Evolutionary conservation across 352 stramenopile species (phyloP).

Genomic region (Phytophthora fragariaefolia): DNA sequence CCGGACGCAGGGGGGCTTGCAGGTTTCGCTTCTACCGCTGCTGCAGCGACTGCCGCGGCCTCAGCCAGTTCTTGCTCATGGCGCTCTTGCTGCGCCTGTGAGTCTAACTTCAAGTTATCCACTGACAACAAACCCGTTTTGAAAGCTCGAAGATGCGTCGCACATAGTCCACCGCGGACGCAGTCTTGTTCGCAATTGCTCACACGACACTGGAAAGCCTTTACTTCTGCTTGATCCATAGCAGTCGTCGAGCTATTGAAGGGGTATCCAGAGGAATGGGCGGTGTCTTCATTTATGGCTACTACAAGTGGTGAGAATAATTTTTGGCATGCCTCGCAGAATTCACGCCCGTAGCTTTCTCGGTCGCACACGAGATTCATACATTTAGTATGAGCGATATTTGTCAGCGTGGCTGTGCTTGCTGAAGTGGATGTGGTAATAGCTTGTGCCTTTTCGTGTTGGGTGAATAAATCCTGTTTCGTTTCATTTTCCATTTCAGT

Average conservation of each 20-base stretch:
- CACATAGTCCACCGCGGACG: slow-evolving; percentile 50
- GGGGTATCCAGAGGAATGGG: slow-evolving; percentile 19
- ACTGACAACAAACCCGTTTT: slow-evolving; percentile 60
- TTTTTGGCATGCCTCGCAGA: slow-evolving; percentile 65
- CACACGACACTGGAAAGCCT: slow-evolving; percentile 47
- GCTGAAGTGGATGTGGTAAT: slow-evolving; percentile 15
- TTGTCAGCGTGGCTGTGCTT: slow-evolving; percentile 13
- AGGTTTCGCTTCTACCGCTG: slow-evolving; percentile 23
- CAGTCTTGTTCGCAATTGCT: slow-evolving; percentile 39
- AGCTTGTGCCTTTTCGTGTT: slow-evolving; percentile 31
- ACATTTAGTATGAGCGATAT: slow-evolving; percentile 38
- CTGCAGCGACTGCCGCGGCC: slow-evolving; percentile 25
- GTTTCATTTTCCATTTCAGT: slow-evolving; percentile 33
- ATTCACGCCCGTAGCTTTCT: slow-evolving; percentile 61
- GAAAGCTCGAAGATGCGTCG: slow-evolving; percentile 56
- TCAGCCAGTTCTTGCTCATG: slow-evolving; percentile 30
- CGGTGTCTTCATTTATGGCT: slow-evolving; percentile 41
- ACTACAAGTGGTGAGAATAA: slow-evolving; percentile 64
- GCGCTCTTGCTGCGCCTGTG: slow-evolving; percentile 34
- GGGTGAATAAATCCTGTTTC: slow-evolving; percentile 35
- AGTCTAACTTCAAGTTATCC: slow-evolving; percentile 63
- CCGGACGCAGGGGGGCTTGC: slow-evolving; percentile 19
- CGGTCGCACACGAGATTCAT: slow-evolving; percentile 66
- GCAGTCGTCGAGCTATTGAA: slow-evolving; percentile 23
- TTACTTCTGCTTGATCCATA: slow-evolving; percentile 19